Evolutionary conservation across 2,329 filamentous ascomycete genomes (phyloP).

Genomic region (Calycina marina): DNA sequence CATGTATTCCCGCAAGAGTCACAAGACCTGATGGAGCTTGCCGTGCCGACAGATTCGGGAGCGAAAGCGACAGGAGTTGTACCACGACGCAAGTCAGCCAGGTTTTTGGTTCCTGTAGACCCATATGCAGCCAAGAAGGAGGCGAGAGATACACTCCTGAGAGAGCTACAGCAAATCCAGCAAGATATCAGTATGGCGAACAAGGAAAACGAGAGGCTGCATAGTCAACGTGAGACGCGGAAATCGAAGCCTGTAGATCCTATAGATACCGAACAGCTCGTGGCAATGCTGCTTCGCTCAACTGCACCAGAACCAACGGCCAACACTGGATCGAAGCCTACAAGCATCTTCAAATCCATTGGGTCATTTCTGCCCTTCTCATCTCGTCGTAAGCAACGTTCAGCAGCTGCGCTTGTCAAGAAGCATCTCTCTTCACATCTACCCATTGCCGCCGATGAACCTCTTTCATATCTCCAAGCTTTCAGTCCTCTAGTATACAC

Average conservation of each 20-base stretch:
- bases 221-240: conserved; percentile 25
- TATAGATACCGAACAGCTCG: conserved; percentile 25
- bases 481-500: conserved; percentile 55
- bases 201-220: conserved; percentile 42
- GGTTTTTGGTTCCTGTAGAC: conserved; percentile 17
- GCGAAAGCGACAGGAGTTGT: conserved; percentile 2
- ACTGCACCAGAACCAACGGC: conserved; percentile 8
- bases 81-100: conserved; percentile 16
- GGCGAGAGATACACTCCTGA: conserved; percentile 35
- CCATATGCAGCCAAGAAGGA: conserved; percentile 32
- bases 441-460: conserved; percentile 45
- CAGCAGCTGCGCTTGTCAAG: conserved; percentile 22
- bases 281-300: conserved; percentile 15
- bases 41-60: conserved; percentile 1
- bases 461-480: conserved; percentile 53
- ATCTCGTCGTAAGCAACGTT: conserved; percentile 11
- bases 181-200: conserved; percentile 42
- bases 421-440: conserved; percentile 44
- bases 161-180: conserved; percentile 40
- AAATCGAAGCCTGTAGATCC: conserved; percentile 26
- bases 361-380: conserved; percentile 20
- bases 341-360: conserved; percentile 19
- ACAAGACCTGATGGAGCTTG: conserved; percentile 19
- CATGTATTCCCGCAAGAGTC: conserved; percentile 3
- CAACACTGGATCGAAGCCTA: conserved; percentile 8